These are phyloP conservation scores for Xylaria polymorpha DNA, from an alignment of 2,329 filamentous ascomycete genomes.

Conservation along the genomic window DNA sequence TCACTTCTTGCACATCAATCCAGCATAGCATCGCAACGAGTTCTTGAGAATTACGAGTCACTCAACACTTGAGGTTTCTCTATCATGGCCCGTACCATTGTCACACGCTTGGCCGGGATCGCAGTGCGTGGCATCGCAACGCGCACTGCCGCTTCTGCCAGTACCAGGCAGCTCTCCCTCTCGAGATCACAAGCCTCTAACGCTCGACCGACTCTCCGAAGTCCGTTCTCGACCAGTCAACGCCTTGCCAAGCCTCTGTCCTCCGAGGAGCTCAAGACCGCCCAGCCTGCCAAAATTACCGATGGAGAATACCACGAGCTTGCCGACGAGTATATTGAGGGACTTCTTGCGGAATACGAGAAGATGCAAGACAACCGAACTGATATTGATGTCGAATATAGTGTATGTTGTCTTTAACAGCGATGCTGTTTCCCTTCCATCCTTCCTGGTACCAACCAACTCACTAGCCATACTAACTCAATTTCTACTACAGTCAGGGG, in stretches of 20 bases:
- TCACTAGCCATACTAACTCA: conserved; percentile 21
- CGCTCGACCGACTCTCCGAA: conserved; percentile 18
- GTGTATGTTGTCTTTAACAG: conserved; percentile 65
- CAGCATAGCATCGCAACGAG: background rate
- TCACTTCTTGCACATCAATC: background rate
- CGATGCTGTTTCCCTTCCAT: conserved; percentile 2
- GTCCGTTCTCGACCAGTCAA: conserved; percentile 52
- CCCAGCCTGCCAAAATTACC: conserved; percentile 70
- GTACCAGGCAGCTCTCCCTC: conserved; percentile 38
- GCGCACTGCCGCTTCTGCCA: conserved; percentile 37
- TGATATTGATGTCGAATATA: conserved; percentile 89
- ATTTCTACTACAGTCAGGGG: conserved; percentile 73
- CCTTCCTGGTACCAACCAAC: background rate
- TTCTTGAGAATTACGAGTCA: background rate
- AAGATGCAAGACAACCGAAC: conserved; percentile 76
- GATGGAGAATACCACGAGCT: conserved; percentile 80
- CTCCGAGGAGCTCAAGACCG: conserved; percentile 47
- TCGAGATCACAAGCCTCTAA: conserved; percentile 37
- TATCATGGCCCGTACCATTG: conserved; percentile 49
- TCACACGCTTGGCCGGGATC: conserved; percentile 55
- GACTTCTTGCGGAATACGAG: conserved; percentile 71
- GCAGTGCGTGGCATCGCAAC: conserved; percentile 50
- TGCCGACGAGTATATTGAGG: conserved; percentile 78
- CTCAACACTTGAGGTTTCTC: conserved; percentile 9
- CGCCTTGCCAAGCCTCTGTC: conserved; percentile 56